Conservation (phyloP, 129 eudicot species). For the Oenanthe sinensis region DNA sequence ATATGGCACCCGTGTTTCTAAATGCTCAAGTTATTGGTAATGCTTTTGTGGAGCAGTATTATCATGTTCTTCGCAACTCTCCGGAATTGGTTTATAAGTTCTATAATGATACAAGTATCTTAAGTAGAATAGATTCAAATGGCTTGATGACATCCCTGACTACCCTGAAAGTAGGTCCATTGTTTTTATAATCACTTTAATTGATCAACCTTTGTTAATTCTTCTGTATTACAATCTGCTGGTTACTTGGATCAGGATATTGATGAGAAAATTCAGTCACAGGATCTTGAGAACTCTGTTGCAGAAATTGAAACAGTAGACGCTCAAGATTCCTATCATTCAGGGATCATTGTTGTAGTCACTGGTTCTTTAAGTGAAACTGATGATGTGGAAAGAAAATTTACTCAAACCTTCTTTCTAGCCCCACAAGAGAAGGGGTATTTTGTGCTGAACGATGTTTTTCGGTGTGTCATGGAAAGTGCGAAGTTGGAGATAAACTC, state of each 20-base stretch:
- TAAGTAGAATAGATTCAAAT: conserved; percentile 17
- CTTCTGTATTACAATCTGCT: not conserved
- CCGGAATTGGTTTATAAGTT: conserved; percentile 15
- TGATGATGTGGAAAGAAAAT: conserved; percentile 34
- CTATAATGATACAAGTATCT: conserved; percentile 20
- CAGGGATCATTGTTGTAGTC: conserved; percentile 43
- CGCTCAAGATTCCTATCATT: conserved; percentile 41
- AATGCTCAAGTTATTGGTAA: conserved; percentile 11
- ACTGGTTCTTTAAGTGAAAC: conserved; percentile 55
- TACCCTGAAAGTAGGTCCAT: conserved; percentile 17
- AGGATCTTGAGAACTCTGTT: conserved; percentile 33
- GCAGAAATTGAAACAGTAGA: conserved; percentile 52
- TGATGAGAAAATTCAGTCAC: conserved; percentile 33
- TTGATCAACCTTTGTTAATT: not conserved
- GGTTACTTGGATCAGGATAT: conserved; percentile 32
- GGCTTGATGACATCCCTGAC: conserved; percentile 21
- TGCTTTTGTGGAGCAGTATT: conserved; percentile 25
- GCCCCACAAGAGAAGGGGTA: conserved; percentile 61
- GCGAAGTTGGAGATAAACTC: conserved; percentile 17
- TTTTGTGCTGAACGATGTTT: conserved; percentile 49
- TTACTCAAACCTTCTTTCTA: conserved; percentile 48
- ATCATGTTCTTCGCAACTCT: conserved; percentile 16
- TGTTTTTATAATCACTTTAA: not conserved
- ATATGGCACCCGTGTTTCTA: not conserved
- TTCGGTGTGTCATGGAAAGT: conserved; percentile 34